Evolutionary conservation across 495 filamentous ascomycete species (phyloP).

Genomic region (Penicillium crystallinum): DNA sequence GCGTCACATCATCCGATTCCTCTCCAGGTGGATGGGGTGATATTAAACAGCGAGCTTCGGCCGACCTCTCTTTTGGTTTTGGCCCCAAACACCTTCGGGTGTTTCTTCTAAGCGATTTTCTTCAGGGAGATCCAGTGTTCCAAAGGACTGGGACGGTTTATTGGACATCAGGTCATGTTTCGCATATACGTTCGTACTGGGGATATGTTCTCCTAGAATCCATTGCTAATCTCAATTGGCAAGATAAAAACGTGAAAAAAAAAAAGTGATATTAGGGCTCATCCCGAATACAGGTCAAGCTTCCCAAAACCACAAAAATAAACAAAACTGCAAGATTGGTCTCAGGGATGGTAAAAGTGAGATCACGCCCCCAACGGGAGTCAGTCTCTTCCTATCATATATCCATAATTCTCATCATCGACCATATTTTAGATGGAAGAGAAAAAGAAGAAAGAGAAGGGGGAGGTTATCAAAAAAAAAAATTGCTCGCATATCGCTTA

Average conservation of each 20-base stretch:
- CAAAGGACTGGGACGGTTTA: no score
- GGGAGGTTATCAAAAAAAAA: slow-evolving; percentile 7
- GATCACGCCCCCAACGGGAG: slow-evolving; percentile 47
- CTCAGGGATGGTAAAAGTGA: slow-evolving; percentile 46
- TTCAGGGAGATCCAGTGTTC: no score
- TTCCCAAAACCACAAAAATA: slow-evolving; percentile 5
- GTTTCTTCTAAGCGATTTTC: no score
- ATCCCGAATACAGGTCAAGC: neutral
- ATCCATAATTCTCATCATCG: slow-evolving; percentile 51
- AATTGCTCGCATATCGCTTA: slow-evolving; percentile 5
- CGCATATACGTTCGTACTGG: neutral
- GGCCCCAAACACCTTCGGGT: neutral
- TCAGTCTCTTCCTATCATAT: slow-evolving; percentile 64
- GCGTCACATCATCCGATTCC: neutral
- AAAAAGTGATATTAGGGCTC: neutral
- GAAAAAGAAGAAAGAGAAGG: slow-evolving; percentile 13
- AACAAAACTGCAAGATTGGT: slow-evolving; percentile 23
- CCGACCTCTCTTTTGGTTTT: neutral
- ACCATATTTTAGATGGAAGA: slow-evolving; percentile 33
- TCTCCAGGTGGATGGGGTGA: neutral
- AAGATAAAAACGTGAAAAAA: neutral
- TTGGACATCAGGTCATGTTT: neutral
- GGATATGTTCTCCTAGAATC: neutral
- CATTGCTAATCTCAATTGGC: neutral
- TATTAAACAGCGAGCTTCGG: neutral